Evolutionary conservation across 495 filamentous ascomycete genomes (phyloP).

Genomic region (Aeminium ludgeri): DNA sequence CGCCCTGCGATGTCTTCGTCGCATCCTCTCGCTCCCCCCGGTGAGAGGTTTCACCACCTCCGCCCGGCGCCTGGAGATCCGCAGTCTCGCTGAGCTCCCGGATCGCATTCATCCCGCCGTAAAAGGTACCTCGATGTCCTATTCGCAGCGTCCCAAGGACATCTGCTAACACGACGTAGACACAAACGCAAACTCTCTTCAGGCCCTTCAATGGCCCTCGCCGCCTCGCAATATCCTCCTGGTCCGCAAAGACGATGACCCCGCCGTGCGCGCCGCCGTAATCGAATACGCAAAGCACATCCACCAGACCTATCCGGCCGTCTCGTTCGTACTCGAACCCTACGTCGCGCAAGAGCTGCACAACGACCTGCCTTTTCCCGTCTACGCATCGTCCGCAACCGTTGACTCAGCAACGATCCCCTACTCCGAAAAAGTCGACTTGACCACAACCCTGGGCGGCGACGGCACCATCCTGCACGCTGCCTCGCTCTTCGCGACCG

Average conservation of each 20-base stretch:
- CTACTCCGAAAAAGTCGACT: slow-evolving; percentile 59
- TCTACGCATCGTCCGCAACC: slow-evolving; percentile 34
- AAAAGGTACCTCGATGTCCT: slow-evolving; percentile 33
- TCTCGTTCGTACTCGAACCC: slow-evolving; percentile 69
- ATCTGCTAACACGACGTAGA: slow-evolving; percentile 30
- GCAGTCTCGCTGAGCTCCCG: slow-evolving; percentile 34
- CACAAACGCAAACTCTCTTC: slow-evolving; percentile 41
- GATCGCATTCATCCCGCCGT: slow-evolving; percentile 36
- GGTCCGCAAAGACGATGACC: slow-evolving; percentile 67
- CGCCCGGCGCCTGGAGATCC: slow-evolving; percentile 27
- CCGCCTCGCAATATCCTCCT: slow-evolving; percentile 82
- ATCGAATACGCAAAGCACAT: slow-evolving; percentile 73
- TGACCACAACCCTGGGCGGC: slow-evolving; percentile 77
- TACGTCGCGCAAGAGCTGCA: slow-evolving; percentile 57
- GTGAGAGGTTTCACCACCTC: slow-evolving; percentile 32
- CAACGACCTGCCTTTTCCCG: slow-evolving; percentile 53
- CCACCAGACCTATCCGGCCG: slow-evolving; percentile 57
- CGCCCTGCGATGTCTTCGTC: no score
- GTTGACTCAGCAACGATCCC: background rate
- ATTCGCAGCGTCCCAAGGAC: no score
- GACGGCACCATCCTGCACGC: slow-evolving; percentile 92
- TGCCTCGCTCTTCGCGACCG: slow-evolving; percentile 75
- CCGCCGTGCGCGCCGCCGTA: slow-evolving; percentile 51
- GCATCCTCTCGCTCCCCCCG: no score
- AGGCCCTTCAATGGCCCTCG: slow-evolving; percentile 74